These are phyloP conservation scores for Orbilia blumenaviensis DNA, from an alignment of 2,329 filamentous ascomycete genomes.

Conservation along the genomic window DNA sequence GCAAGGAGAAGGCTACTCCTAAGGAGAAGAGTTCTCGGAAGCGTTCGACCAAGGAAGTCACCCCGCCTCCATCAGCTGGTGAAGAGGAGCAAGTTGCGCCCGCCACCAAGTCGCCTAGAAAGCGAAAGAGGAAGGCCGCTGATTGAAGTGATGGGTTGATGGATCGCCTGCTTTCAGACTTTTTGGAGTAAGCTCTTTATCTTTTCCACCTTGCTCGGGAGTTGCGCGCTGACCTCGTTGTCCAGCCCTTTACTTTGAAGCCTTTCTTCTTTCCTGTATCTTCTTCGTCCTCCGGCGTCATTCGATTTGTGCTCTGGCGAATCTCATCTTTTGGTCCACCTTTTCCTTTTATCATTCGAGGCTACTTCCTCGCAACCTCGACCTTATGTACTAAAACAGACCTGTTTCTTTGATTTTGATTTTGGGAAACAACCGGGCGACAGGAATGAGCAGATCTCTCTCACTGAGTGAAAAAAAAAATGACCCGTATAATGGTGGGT, in stretches of 20 bases:
- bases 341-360: not conserved
- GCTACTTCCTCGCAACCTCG: not conserved
- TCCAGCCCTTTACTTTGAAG: not conserved
- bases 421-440: not conserved
- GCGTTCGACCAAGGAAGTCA: conserved; percentile 46
- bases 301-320: conserved; percentile 3
- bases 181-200: not conserved
- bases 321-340: not conserved
- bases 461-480: no score
- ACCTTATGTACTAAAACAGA: not conserved
- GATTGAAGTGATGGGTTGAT: conserved; percentile 28
- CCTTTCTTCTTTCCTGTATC: not conserved
- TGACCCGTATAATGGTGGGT: no score
- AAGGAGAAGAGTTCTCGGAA: conserved; percentile 51
- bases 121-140: conserved; percentile 50
- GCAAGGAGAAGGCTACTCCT: conserved; percentile 47
- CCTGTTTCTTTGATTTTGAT: not conserved
- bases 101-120: conserved; percentile 47
- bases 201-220: not conserved
- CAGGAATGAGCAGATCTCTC: no score
- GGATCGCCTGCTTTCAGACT: conserved; percentile 8
- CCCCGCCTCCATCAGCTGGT: conserved; percentile 45
- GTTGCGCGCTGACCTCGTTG: not conserved
- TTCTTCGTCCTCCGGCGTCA: not conserved
- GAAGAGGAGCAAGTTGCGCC: conserved; percentile 34